Base-by-base conservation (phyloP, 768 basidiomycete genomes). In the Serendipita sp. region DNA sequence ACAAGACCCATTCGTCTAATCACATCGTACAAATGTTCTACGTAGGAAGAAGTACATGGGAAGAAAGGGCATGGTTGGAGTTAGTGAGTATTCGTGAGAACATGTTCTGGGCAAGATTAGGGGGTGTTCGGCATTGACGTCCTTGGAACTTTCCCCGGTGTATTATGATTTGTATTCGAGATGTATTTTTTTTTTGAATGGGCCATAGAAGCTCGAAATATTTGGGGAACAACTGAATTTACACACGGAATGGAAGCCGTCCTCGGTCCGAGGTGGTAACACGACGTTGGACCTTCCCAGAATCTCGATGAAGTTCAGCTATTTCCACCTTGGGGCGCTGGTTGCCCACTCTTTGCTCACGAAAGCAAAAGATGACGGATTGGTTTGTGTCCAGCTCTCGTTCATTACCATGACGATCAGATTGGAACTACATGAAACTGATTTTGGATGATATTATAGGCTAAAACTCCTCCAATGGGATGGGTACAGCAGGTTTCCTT, bases 71-170 rank as follows among this genome's bases (percentile, higher is more conserved):
- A 18, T 92, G 89, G 89, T 86, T 85, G 70, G 87, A 90, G 74
- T 72, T 93, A 18, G 78, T 83, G 16, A 78, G 78, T 48, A 72
- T 93, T 68, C 81, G 83, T 66, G 88, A 92, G 72, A 85, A 88
- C 47, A 87, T 92, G 88, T 92, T 88, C 72, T 92, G 84, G 86
- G 86, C 89, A 24, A 76, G 91, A 64, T 74, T 90, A 54, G 90
- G 90, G 0, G 83, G 79, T 3, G 63, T 76, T 63, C 41, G 41
- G 13, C 41, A 41, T 41, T 41, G 41, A 41, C 1, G 13, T 13
- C 41, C 41, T 41, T 41, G 41, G 0, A 0, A 41, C 13, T 13
- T 41, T 41, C 5, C 2, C 41, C 13, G 7, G 41, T 41, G 13
- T 41, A 41, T 41, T 13, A 13, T 41, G n/a, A 8, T n/a, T 32